Percentiles rank a stretch among this genome's conserved stretches.
These are phyloP conservation scores for Rhodomyrtus tomentosa DNA, from an alignment of 345 rosid species.

Conservation along the genomic window DNA sequence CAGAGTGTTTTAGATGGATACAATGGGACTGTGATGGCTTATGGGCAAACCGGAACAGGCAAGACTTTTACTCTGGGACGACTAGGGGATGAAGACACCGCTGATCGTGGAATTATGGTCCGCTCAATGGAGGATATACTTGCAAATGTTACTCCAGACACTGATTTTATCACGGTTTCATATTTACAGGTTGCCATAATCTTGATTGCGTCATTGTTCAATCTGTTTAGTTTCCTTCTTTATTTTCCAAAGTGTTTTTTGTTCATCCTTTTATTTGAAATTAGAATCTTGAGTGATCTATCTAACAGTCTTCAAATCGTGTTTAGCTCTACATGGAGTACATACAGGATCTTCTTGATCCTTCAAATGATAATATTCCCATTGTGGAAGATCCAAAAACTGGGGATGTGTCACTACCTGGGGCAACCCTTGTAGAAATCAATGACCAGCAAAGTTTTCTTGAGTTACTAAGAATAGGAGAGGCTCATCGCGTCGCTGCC, in stretches of 20 bases:
- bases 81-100: constrained; percentile 83
- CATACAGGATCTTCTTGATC: constrained; percentile 95
- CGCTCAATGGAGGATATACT: constrained; percentile 94
- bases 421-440: constrained; percentile 70
- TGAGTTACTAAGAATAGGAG: constrained; percentile 74
- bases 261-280: background rate
- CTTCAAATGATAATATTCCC: constrained; percentile 77
- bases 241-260: background rate
- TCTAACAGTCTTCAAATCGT: background rate
- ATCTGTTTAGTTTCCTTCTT: background rate
- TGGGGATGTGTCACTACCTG: constrained; percentile 95
- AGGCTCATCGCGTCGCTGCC: constrained; percentile 91
- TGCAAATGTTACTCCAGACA: constrained; percentile 49
- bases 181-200: constrained; percentile 65
- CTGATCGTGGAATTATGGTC: constrained; percentile 99
- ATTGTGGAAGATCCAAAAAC: constrained; percentile 92
- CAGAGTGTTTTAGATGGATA: constrained; percentile 98
- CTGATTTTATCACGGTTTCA: constrained; percentile 74
- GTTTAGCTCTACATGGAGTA: constrained; percentile 96
- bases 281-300: background rate
- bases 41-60: constrained; percentile 99
- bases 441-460: constrained; percentile 69
- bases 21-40: constrained; percentile 98
- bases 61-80: constrained; percentile 92
- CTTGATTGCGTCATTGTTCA: background rate